Evolutionary conservation across 2,329 filamentous ascomycete species (phyloP).

Genomic region (Trichoderma hamatum): DNA sequence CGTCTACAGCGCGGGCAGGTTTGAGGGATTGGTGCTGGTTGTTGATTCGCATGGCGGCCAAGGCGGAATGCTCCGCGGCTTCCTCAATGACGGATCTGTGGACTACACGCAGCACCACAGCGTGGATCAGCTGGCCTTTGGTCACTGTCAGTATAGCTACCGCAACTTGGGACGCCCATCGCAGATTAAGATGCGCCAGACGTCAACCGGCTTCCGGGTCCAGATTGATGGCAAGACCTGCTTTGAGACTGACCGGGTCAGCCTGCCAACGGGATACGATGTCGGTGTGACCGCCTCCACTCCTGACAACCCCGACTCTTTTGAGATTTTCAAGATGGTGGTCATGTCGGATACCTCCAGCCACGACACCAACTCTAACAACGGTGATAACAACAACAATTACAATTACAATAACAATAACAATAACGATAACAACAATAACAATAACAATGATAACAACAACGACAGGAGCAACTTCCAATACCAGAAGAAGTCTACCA

Average conservation of each 20-base stretch:
- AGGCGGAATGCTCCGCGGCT: slow-evolving; percentile 86
- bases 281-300: slow-evolving; percentile 88
- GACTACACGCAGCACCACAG: slow-evolving; percentile 77
- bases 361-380: slow-evolving; percentile 25
- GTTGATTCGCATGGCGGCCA: slow-evolving; percentile 76
- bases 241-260: slow-evolving; percentile 80
- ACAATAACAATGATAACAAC: slow-evolving; percentile 45
- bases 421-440: slow-evolving; percentile 46
- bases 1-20: slow-evolving; percentile 81
- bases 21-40: slow-evolving; percentile 88
- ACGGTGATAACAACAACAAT: slow-evolving; percentile 28
- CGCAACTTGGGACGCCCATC: slow-evolving; percentile 87
- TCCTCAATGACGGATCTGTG: slow-evolving; percentile 85
- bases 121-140: slow-evolving; percentile 86
- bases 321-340: slow-evolving; percentile 87
- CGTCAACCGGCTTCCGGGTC: slow-evolving; percentile 69
- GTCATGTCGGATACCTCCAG: slow-evolving; percentile 61
- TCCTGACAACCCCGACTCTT: slow-evolving; percentile 89
- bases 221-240: slow-evolving; percentile 78
- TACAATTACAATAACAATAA: slow-evolving; percentile 46
- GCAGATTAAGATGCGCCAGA: slow-evolving; percentile 73
- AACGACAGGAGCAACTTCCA: slow-evolving; percentile 35
- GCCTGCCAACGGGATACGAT: slow-evolving; percentile 76
- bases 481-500: slow-evolving; percentile 31
- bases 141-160: slow-evolving; percentile 88